A percentile compares a stretch with the other conserved stretches of the same genome.
These are phyloP conservation scores for Vitellaria paradoxa DNA, from an alignment of 179 eudicot genomes.

Conservation along the genomic window DNA sequence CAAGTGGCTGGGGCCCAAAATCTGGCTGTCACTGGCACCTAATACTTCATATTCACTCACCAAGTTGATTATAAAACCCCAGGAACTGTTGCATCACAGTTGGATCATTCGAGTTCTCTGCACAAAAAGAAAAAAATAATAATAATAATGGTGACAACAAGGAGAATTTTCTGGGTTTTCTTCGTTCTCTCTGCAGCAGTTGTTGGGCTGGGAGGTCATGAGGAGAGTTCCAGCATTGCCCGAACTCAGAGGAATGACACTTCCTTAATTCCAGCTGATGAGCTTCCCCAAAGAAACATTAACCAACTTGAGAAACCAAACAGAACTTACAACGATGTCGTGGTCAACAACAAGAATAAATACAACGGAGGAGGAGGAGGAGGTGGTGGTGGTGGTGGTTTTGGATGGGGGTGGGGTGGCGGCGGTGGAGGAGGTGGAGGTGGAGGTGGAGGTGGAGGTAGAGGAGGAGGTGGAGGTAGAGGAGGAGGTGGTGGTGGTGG, in stretches of 20 bases:
- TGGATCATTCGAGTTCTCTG: background rate
- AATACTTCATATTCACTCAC: background rate
- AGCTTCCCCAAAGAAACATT: too few relatives aligned
- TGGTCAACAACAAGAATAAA: constrained; percentile 13
- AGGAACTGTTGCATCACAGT: background rate
- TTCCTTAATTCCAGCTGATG: background rate
- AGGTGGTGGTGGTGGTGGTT: background rate
- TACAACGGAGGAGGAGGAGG: background rate
- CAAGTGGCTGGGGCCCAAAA: background rate
- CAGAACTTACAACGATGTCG: constrained; percentile 2
- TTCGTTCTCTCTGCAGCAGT: background rate
- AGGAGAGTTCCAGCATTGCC: background rate
- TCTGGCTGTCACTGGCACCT: background rate
- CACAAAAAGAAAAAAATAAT: background rate
- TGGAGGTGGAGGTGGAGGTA: constrained; percentile 18
- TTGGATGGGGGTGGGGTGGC: constrained; percentile 21
- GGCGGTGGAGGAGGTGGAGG: constrained; percentile 22
- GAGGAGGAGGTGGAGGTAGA: constrained; percentile 22
- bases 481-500: constrained; percentile 20
- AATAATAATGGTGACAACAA: background rate
- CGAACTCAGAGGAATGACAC: background rate
- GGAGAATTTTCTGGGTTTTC: constrained; percentile 1
- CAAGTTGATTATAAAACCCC: background rate
- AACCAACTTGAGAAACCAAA: too few relatives aligned
- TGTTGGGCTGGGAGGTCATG: background rate